phyloP scores from a whole-genome alignment of 345 rosid genomes.

The Eucalyptus microcorys region DNA sequence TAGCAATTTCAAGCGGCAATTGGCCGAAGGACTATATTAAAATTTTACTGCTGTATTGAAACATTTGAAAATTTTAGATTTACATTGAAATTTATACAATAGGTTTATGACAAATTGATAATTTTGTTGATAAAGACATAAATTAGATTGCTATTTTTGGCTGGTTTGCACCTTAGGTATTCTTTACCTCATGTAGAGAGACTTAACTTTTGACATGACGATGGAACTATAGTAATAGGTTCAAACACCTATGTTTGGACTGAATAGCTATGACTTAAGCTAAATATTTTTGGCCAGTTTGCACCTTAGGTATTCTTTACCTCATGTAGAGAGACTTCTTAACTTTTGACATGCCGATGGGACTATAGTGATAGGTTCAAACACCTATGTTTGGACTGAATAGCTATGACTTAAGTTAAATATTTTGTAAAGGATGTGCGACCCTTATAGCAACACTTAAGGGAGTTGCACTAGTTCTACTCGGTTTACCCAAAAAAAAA shows the following conservation, averaged over 20 bases:
- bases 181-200: not conserved
- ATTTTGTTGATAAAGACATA: not conserved
- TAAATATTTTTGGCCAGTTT: not conserved
- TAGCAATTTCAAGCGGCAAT: not conserved
- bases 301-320: not conserved
- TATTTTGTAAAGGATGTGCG: not conserved
- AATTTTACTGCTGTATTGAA: not conserved
- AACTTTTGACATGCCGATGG: not conserved
- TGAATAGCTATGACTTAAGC: not conserved
- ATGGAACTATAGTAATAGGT: not conserved
- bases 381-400: not conserved
- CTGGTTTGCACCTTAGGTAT: not conserved
- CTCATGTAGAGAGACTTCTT: not conserved
- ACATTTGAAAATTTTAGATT: not conserved
- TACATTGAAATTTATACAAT: not conserved
- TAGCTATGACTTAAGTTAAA: not conserved
- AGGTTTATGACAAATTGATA: not conserved
- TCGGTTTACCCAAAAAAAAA: too few species aligned
- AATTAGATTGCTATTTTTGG: not conserved
- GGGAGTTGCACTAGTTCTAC: not conserved
- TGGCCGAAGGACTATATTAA: fast-evolving
- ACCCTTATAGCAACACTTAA: not conserved
- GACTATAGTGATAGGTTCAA: not conserved
- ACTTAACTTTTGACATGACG: not conserved
- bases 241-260: not conserved